phyloP scores from a whole-genome alignment of 169 alveolate genomes.

The Perkinsus marinus region DNA sequence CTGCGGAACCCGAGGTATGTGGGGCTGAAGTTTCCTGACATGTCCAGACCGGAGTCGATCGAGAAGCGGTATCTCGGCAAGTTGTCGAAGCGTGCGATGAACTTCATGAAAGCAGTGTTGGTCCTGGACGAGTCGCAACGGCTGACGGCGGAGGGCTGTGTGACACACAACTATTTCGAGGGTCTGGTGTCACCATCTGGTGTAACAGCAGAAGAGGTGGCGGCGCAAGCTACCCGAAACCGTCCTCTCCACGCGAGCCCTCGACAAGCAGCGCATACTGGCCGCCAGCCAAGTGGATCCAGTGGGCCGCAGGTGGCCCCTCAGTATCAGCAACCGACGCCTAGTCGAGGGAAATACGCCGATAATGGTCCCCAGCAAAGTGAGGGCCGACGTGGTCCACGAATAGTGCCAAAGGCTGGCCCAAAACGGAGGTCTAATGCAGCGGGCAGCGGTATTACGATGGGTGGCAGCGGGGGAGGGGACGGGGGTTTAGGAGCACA shows the following conservation, averaged over 20 bases:
- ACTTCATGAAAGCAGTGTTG: constrained; percentile 48
- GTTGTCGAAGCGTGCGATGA: constrained; percentile 44
- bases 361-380: background rate
- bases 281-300: background rate
- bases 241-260: background rate
- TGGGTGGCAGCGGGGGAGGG: background rate
- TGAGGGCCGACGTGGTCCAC: background rate
- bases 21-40: no score
- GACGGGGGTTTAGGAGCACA: background rate
- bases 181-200: background rate
- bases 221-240: background rate
- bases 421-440: background rate
- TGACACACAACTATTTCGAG: background rate
- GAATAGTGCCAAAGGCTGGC: background rate
- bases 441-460: background rate
- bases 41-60: constrained; percentile 55
- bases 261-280: background rate
- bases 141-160: background rate
- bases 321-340: background rate
- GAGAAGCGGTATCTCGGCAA: constrained; percentile 53
- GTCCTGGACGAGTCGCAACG: constrained; percentile 22
- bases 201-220: background rate
- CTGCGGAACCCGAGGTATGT: no score
- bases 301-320: background rate
- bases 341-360: background rate